Base-by-base conservation (phyloP, 441 rosid genomes). In the Populus trichocarpa region DNA sequence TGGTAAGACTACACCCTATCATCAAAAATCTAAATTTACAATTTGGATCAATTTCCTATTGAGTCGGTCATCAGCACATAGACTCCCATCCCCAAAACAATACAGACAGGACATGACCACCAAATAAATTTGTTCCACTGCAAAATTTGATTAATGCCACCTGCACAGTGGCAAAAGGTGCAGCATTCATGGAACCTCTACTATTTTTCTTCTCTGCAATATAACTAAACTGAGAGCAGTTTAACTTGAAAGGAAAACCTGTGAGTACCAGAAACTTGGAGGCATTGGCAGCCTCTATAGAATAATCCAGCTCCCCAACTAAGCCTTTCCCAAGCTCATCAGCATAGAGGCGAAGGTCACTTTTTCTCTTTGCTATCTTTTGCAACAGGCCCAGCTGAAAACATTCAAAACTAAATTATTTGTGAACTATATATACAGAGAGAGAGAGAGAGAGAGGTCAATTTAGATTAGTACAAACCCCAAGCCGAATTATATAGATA, bases 251-350 rank as follows among this genome's bases (percentile, higher is more conserved):
- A 22, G 35, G 57, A 67, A 28, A 77, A 75, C 40, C 67, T 76
- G 77, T 40, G 50, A 67, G 69, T 91, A 96, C 99, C 98, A 28
- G 88, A 90, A 91, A 96, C 81, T 91, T 86, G 57, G 88, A 81
- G 71, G 99, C 94, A 87, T 96, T 93, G 81, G 91, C 86, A 85
- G 99, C 97, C 88, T 96, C 99, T 82, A 89, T 82, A 74, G 82
- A 84, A 81, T 91, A 96, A 86, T 96, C 99, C 80, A 96, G 84
- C 86, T 96, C 99, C 78, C 98, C 98, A 76, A 90, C 95, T 79
- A 96, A 89, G 73, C 99, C 98, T 85, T 85, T 96, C 81, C 99
- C 99, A 71, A 96, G 95, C 87, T 96, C 99, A 86, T 96, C 99
- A 77, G 97, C 99, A 80, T 96, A 96, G n/a, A 90, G 87, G 72